These are phyloP conservation scores for Calendula officinalis DNA, from an alignment of 129 eudicot species.

Conservation along the genomic window DNA sequence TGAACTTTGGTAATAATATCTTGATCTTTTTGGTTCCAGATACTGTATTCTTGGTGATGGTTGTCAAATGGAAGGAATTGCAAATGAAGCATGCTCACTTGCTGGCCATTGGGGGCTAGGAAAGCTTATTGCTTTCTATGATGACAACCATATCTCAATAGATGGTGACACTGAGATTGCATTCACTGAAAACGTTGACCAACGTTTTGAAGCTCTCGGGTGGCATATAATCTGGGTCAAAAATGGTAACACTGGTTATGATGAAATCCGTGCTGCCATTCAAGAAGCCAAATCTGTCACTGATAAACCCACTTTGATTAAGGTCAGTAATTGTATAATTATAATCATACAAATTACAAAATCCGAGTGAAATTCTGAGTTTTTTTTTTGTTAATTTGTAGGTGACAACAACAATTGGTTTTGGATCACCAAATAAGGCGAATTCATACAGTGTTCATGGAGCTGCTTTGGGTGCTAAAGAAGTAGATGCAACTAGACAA, in stretches of 20 bases:
- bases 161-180: conserved; percentile 95
- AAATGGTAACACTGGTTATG: conserved; percentile 86
- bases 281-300: conserved; percentile 85
- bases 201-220: conserved; percentile 86
- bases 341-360: no score
- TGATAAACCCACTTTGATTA: conserved; percentile 83
- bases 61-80: conserved; percentile 94
- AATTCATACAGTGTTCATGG: conserved; percentile 44
- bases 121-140: conserved; percentile 86
- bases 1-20: background rate
- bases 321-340: conserved; percentile 41
- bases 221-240: conserved; percentile 97
- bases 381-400: conserved; percentile 23
- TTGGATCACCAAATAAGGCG: conserved; percentile 75
- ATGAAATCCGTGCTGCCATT: conserved; percentile 93
- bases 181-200: conserved; percentile 69
- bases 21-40: conserved; percentile 27
- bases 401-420: conserved; percentile 93
- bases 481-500: conserved; percentile 84
- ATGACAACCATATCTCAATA: conserved; percentile 86
- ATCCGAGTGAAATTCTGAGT: background rate
- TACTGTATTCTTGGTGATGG: conserved; percentile 79
- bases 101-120: conserved; percentile 99
- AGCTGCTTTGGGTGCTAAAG: conserved; percentile 79
- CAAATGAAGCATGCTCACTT: conserved; percentile 86